These are phyloP conservation scores for Rasamsonia emersonii DNA, from an alignment of 2,329 filamentous ascomycete species.

Conservation along the genomic window DNA sequence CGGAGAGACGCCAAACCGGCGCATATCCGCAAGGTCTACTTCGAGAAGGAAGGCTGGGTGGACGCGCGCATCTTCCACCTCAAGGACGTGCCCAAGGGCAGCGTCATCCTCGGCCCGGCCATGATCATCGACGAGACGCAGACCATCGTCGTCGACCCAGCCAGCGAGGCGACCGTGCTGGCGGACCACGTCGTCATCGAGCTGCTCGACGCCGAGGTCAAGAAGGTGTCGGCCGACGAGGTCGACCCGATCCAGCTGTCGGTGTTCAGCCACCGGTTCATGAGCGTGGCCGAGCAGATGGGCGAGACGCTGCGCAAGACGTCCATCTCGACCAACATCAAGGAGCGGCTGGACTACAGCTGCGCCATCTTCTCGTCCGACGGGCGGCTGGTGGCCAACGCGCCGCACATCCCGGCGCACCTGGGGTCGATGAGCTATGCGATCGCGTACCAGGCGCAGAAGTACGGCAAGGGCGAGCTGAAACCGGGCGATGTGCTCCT, in stretches of 20 bases:
- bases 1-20: slow-evolving; percentile 12
- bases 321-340: slow-evolving; percentile 59
- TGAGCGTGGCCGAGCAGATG: slow-evolving; percentile 54
- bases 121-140: slow-evolving; percentile 61
- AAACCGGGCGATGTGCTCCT: slow-evolving; percentile 74
- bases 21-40: slow-evolving; percentile 16
- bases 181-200: slow-evolving; percentile 87
- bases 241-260: slow-evolving; percentile 46
- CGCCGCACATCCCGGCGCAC: slow-evolving; percentile 73
- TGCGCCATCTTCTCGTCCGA: slow-evolving; percentile 71
- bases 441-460: slow-evolving; percentile 66
- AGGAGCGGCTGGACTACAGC: slow-evolving; percentile 78
- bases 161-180: slow-evolving; percentile 65
- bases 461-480: slow-evolving; percentile 64
- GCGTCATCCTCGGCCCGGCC: slow-evolving; percentile 23
- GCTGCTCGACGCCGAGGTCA: slow-evolving; percentile 49
- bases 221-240: slow-evolving; percentile 15
- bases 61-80: slow-evolving; percentile 21
- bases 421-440: slow-evolving; percentile 81
- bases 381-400: slow-evolving; percentile 59
- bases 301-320: slow-evolving; percentile 49
- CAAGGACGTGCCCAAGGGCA: slow-evolving; percentile 13
- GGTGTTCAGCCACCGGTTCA: slow-evolving; percentile 50
- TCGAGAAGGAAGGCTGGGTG: slow-evolving; percentile 19
- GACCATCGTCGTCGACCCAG: slow-evolving; percentile 82